Conservation (phyloP, 2,329 filamentous ascomycete species). For the Volutella citrinella region DNA sequence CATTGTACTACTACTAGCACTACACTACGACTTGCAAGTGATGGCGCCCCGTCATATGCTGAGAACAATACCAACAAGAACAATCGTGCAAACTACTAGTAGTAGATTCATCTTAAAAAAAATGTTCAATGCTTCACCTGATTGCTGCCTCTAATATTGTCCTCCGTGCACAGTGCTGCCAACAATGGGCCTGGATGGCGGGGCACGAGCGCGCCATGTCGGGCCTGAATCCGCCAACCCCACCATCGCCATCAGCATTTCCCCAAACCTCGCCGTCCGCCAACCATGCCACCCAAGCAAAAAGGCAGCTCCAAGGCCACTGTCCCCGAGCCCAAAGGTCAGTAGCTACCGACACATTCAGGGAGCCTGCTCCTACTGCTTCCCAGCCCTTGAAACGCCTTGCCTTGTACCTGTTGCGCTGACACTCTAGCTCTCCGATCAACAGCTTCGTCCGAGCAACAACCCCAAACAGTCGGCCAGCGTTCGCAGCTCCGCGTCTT, state of each 20-base stretch:
- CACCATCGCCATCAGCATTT: constrained; percentile 19
- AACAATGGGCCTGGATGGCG: constrained; percentile 16
- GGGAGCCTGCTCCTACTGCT: neutral
- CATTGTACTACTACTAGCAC: too few species aligned
- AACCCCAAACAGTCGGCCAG: constrained; percentile 46
- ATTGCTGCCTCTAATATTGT: constrained; percentile 14
- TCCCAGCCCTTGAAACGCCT: neutral
- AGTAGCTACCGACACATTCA: neutral
- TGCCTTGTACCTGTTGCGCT: neutral
- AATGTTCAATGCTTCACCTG: neutral
- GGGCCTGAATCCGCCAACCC: constrained; percentile 11
- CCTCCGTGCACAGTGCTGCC: constrained; percentile 2
- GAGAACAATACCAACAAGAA: too few species aligned
- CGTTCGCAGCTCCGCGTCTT: constrained; percentile 46
- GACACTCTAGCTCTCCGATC: constrained; percentile 2
- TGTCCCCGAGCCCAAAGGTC: constrained; percentile 19
- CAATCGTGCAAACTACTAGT: too few species aligned
- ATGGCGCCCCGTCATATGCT: too few species aligned
- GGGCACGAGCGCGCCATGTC: constrained; percentile 20
- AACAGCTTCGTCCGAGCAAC: constrained; percentile 28
- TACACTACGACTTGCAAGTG: too few species aligned
- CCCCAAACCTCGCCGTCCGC: constrained; percentile 16
- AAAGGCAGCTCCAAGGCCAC: constrained; percentile 33
- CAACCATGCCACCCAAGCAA: constrained; percentile 36
- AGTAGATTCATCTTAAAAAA: too few species aligned